A percentile compares a stretch with the other conserved stretches of the same genome.
Conservation (phyloP, 225 moss, liverwort and hornwort species). For the Anthoceros angustus region DNA sequence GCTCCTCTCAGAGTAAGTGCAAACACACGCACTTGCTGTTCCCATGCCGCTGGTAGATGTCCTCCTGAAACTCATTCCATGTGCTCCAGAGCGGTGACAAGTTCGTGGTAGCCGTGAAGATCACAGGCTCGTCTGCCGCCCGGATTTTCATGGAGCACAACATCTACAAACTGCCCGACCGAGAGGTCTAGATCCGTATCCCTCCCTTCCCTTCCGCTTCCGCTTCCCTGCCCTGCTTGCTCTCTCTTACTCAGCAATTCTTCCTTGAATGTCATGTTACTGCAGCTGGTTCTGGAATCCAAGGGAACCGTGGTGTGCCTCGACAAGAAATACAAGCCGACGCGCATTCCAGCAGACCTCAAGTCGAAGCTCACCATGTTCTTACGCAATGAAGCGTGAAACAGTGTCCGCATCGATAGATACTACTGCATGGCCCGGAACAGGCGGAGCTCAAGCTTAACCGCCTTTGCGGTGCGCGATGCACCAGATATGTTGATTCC, state of each 20-base stretch:
- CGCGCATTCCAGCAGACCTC: slow-evolving; percentile 15
- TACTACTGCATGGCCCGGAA: too few relatives aligned
- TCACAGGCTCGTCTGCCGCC: slow-evolving; percentile 16
- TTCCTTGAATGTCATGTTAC: not conserved
- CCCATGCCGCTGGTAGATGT: not conserved
- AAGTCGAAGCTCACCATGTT: slow-evolving; percentile 14
- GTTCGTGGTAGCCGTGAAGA: slow-evolving; percentile 16
- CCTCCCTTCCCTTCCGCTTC: not conserved
- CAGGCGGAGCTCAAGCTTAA: too few relatives aligned
- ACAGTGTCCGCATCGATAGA: too few relatives aligned
- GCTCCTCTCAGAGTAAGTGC: slow-evolving; percentile 21
- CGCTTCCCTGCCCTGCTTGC: not conserved
- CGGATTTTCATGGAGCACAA: slow-evolving; percentile 19
- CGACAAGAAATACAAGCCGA: slow-evolving; percentile 19
- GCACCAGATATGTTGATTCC: too few relatives aligned
- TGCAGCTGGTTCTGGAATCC: slow-evolving; percentile 17
- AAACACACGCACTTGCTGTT: not conserved
- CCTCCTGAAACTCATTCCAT: not conserved
- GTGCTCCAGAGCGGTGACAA: slow-evolving; percentile 29
- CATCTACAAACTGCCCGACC: slow-evolving; percentile 26
- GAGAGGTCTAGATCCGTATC: slow-evolving; percentile 15
- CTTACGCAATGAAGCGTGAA: slow-evolving; percentile 5
- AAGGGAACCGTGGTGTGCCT: slow-evolving; percentile 19
- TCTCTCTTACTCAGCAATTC: not conserved
- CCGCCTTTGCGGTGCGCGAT: too few relatives aligned